Conservation (phyloP, 805 yeast genomes). For the Candida arabinofermentans region DNA sequence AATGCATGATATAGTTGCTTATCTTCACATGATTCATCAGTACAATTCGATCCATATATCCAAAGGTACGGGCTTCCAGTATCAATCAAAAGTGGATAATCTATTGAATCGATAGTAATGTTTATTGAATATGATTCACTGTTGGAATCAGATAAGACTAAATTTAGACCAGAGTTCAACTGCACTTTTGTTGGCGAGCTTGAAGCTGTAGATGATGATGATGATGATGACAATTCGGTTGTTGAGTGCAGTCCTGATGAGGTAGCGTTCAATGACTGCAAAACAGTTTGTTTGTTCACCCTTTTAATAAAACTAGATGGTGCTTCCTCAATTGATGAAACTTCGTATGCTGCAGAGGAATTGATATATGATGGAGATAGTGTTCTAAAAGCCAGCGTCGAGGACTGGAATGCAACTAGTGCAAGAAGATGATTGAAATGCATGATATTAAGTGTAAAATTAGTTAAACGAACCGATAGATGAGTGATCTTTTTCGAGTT, state of each 20-base stretch:
- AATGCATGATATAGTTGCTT: slow-evolving; percentile 25
- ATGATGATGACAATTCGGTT: neutral
- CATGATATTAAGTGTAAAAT: no score
- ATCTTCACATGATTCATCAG: slow-evolving; percentile 38
- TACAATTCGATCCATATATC: slow-evolving; percentile 54
- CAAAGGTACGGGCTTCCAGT: slow-evolving; percentile 65
- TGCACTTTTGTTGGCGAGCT: slow-evolving; percentile 4
- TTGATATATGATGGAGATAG: neutral
- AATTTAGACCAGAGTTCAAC: slow-evolving; percentile 21
- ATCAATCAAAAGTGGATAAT: slow-evolving; percentile 52
- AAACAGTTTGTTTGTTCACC: neutral
- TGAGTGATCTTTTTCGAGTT: no score
- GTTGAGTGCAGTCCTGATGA: neutral
- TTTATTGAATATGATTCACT: slow-evolving; percentile 37
- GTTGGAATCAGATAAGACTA: slow-evolving; percentile 22
- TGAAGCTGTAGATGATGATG: neutral
- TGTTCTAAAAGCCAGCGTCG: neutral
- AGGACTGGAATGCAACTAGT: neutral
- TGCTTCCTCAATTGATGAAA: neutral
- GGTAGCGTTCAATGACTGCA: no score
- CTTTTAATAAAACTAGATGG: no score
- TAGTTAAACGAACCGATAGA: no score
- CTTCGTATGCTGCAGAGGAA: neutral
- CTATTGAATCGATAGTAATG: slow-evolving; percentile 36
- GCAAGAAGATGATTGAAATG: neutral